Evolutionary conservation across 2,329 filamentous ascomycete species (phyloP).

Genomic region (Chalaropsis ovoidea): DNA sequence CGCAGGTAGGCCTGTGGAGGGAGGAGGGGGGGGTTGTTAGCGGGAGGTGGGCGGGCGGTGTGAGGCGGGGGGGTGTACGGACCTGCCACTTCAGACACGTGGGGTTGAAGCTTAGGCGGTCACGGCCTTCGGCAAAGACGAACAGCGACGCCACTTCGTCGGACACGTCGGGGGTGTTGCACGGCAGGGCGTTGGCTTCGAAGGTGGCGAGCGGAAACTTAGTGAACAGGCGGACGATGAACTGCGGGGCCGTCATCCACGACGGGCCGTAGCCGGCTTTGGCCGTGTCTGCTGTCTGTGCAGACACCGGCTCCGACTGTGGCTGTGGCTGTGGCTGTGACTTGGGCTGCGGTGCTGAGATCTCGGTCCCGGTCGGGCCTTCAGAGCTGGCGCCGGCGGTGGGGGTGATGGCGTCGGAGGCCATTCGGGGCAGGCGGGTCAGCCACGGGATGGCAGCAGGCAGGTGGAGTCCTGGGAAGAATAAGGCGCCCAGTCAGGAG

Average conservation of each 20-base stretch:
- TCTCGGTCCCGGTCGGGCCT: not conserved
- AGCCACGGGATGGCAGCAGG: not conserved
- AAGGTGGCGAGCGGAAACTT: slow-evolving; percentile 70
- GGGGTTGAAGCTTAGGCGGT: slow-evolving; percentile 75
- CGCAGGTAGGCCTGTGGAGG: slow-evolving; percentile 67
- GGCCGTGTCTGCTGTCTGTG: not conserved
- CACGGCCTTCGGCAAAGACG: slow-evolving; percentile 59
- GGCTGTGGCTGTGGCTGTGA: too few species aligned
- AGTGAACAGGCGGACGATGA: slow-evolving; percentile 75
- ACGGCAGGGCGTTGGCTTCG: slow-evolving; percentile 62
- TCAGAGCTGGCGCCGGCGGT: not conserved
- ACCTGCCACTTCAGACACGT: slow-evolving; percentile 96
- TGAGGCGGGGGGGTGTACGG: slow-evolving; percentile 29
- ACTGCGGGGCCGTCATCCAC: slow-evolving; percentile 55
- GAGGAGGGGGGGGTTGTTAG: slow-evolving; percentile 1
- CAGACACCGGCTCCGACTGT: too few species aligned
- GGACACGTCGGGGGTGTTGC: slow-evolving; percentile 40
- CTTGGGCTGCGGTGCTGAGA: too few species aligned
- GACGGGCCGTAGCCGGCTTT: slow-evolving; percentile 4
- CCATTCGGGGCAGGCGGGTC: not conserved
- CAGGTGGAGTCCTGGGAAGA: not conserved
- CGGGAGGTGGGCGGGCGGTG: slow-evolving; percentile 3
- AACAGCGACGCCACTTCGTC: slow-evolving; percentile 51
- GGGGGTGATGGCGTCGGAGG: slow-evolving; percentile 5
- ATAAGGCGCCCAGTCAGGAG: not conserved